Evolutionary conservation across 2,329 filamentous ascomycete genomes (phyloP).

Genomic region (Beauveria rudraprayagi): DNA sequence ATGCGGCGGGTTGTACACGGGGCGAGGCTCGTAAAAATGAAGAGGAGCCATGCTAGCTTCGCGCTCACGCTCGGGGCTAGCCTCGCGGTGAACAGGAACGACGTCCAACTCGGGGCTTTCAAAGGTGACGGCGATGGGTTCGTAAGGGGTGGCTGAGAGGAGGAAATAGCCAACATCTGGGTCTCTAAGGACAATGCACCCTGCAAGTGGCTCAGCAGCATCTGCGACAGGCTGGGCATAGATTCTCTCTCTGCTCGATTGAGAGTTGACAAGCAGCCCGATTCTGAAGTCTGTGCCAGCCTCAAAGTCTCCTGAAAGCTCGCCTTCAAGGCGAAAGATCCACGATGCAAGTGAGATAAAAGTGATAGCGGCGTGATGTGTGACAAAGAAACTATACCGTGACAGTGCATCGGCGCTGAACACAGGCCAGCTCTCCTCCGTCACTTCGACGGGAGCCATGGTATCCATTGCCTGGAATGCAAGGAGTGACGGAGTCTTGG

Average conservation of each 20-base stretch:
- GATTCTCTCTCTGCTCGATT: constrained; percentile 49
- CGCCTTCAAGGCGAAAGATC: constrained; percentile 56
- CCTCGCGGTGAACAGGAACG: constrained; percentile 31
- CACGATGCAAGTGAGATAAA: constrained; percentile 53
- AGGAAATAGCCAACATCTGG: constrained; percentile 58
- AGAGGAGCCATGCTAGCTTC: constrained; percentile 36
- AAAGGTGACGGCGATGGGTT: constrained; percentile 51
- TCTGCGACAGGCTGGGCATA: constrained; percentile 45
- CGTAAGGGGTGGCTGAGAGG: constrained; percentile 49
- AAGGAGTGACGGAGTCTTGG: constrained; percentile 41
- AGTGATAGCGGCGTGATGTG: constrained; percentile 51
- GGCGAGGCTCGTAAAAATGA: constrained; percentile 55
- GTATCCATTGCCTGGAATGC: constrained; percentile 58
- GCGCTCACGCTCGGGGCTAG: constrained; percentile 34
- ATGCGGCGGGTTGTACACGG: constrained; percentile 55
- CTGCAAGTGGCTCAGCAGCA: constrained; percentile 41
- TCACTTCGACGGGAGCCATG: constrained; percentile 45
- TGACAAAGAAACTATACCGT: constrained; percentile 56
- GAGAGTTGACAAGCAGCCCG: constrained; percentile 50
- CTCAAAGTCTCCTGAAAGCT: constrained; percentile 47
- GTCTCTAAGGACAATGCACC: constrained; percentile 46
- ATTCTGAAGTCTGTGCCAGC: constrained; percentile 55
- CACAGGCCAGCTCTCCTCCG: constrained; percentile 51
- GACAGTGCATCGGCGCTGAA: constrained; percentile 55
- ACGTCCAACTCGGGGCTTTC: constrained; percentile 49